A percentile compares a stretch with the other conserved stretches of the same genome.
Evolutionary conservation across 2,329 filamentous ascomycete species (phyloP).

Genomic region (Byssoonygena ceratinophila): DNA sequence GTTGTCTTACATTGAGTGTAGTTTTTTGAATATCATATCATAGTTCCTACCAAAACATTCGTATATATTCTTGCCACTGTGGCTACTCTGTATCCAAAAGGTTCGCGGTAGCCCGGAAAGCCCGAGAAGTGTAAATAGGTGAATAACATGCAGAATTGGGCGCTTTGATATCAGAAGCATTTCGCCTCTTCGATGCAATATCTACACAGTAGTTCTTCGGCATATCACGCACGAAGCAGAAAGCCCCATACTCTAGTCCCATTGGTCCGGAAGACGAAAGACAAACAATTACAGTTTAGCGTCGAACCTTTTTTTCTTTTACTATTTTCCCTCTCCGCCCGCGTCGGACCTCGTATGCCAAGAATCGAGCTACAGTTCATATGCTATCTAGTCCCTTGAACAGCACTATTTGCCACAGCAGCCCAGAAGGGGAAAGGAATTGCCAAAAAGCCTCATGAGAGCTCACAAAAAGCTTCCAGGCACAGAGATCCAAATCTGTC

Average conservation of each 20-base stretch:
- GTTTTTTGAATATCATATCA: not conserved
- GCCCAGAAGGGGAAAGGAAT: not conserved
- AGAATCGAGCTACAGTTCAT: not conserved
- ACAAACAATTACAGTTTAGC: not conserved
- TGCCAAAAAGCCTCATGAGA: not conserved
- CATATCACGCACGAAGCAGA: not conserved
- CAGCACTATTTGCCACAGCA: not conserved
- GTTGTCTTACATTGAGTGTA: not conserved
- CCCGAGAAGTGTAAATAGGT: not conserved
- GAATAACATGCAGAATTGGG: not conserved
- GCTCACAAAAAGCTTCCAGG: no score
- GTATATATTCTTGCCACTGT: constrained; percentile 1
- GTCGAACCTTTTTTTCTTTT: not conserved
- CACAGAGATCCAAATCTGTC: no score
- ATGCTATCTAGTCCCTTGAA: no score
- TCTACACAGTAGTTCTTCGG: not conserved
- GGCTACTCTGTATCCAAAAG: not conserved
- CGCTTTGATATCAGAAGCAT: not conserved
- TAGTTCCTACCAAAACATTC: no score
- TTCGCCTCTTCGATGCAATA: not conserved
- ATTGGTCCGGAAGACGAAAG: not conserved
- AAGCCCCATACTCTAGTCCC: not conserved
- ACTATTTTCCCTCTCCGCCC: not conserved
- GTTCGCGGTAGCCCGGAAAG: not conserved
- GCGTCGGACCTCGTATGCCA: not conserved